A percentile compares a stretch with the other conserved stretches of the same genome.
These are phyloP conservation scores for Chlamydomonas asymmetrica DNA, from an alignment of 139 green algal species.

Conservation along the genomic window DNA sequence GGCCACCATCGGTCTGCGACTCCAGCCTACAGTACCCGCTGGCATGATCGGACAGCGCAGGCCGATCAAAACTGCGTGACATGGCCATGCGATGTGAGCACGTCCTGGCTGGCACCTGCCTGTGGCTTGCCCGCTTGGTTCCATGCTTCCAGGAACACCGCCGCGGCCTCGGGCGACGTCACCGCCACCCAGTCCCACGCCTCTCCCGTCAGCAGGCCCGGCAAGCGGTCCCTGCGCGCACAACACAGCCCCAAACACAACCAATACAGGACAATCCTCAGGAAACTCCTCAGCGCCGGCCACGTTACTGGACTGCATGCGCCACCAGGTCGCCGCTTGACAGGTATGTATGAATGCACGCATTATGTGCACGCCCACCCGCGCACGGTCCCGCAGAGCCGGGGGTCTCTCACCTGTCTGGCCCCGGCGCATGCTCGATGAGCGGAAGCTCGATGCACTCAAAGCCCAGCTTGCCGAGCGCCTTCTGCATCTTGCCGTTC, in stretches of 20 bases:
- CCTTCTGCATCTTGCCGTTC: constrained; percentile 73
- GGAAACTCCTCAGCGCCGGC: no score
- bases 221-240: constrained; percentile 44
- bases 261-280: no score
- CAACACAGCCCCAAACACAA: no score
- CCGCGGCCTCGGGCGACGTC: constrained; percentile 84
- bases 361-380: neutral
- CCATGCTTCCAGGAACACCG: constrained; percentile 86
- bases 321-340: no score
- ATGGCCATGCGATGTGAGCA: no score
- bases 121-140: constrained; percentile 46
- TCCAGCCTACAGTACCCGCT: no score
- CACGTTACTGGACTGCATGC: no score
- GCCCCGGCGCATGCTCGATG: constrained; percentile 71
- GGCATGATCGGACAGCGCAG: no score
- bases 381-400: neutral
- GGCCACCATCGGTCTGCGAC: no score
- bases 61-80: no score
- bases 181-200: constrained; percentile 80
- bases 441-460: constrained; percentile 77
- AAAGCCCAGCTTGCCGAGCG: constrained; percentile 50
- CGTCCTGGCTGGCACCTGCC: no score
- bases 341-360: neutral
- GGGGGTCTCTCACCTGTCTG: constrained; percentile 58
- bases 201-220: constrained; percentile 20